Evolutionary conservation across 208 protist species (phyloP).

Genomic region (Eutreptiella sp.): DNA sequence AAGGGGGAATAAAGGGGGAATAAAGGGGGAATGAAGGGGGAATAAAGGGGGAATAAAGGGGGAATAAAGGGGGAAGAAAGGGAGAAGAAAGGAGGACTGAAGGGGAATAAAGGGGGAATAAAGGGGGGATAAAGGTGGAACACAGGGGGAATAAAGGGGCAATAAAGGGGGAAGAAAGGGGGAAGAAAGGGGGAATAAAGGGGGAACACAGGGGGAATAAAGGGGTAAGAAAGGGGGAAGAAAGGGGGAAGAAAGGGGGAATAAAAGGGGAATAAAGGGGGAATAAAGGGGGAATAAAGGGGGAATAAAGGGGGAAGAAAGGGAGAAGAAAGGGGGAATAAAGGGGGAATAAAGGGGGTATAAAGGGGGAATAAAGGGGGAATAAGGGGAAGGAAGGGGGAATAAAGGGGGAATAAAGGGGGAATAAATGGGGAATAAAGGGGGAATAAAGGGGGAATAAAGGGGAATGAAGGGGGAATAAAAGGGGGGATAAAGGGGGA

Average conservation of each 20-base stretch:
- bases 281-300: not conserved
- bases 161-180: constrained; percentile 1
- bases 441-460: not conserved
- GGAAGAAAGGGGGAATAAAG: too few species aligned
- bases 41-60: too few species aligned
- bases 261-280: constrained; percentile 18
- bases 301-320: constrained; percentile 20
- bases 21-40: too few species aligned
- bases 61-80: too few species aligned
- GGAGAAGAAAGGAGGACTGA: too few species aligned
- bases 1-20: too few species aligned
- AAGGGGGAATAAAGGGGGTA: constrained; percentile 7
- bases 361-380: not conserved
- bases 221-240: too few species aligned
- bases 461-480: constrained; percentile 12
- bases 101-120: too few species aligned
- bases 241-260: constrained; percentile 11
- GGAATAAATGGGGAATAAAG: constrained; percentile 23
- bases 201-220: too few species aligned
- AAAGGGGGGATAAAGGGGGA: not conserved
- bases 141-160: too few species aligned
- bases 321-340: not conserved
- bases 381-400: constrained; percentile 23
- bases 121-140: too few species aligned
- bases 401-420: constrained; percentile 10